phyloP scores from a whole-genome alignment of 805 yeast species.

The Brettanomyces nanus region DNA sequence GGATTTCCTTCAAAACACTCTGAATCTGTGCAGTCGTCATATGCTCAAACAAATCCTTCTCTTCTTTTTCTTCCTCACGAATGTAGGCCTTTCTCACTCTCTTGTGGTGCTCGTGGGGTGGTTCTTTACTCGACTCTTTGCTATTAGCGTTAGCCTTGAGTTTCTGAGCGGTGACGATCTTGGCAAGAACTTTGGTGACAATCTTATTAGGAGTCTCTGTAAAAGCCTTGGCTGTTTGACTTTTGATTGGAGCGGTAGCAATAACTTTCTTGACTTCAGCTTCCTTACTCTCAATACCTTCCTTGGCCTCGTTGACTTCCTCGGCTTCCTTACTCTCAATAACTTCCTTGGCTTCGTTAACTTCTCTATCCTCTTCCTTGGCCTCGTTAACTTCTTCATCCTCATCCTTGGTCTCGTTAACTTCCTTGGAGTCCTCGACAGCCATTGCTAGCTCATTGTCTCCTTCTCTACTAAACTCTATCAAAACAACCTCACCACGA shows the following conservation, averaged over 20 bases:
- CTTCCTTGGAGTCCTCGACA: not conserved
- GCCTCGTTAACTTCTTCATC: not conserved
- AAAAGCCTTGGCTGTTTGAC: not conserved
- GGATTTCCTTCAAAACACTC: constrained; percentile 24
- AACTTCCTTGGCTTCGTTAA: not conserved
- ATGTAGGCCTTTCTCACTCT: constrained; percentile 4
- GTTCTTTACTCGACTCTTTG: not conserved
- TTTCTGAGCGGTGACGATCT: not conserved
- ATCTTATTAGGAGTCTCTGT: not conserved
- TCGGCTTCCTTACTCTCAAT: not conserved
- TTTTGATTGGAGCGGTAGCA: not conserved
- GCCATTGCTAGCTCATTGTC: not conserved
- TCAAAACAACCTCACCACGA: constrained; percentile 44
- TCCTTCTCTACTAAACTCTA: constrained; percentile 9
- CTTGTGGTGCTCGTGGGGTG: not conserved
- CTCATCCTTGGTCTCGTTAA: not conserved
- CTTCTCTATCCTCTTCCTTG: not conserved
- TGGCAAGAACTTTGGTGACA: not conserved
- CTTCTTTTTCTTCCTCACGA: constrained; percentile 4
- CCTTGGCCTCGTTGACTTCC: not conserved
- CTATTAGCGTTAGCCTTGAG: not conserved
- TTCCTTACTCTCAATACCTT: not conserved
- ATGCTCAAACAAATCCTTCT: constrained; percentile 5
- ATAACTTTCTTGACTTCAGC: not conserved
- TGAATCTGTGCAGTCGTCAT: constrained; percentile 21